Evolutionary conservation across 1,284 basidiomycete genomes (phyloP), one percentile per base, ranked within the genome.

Genomic region (Takashimella tepidaria): DNA sequence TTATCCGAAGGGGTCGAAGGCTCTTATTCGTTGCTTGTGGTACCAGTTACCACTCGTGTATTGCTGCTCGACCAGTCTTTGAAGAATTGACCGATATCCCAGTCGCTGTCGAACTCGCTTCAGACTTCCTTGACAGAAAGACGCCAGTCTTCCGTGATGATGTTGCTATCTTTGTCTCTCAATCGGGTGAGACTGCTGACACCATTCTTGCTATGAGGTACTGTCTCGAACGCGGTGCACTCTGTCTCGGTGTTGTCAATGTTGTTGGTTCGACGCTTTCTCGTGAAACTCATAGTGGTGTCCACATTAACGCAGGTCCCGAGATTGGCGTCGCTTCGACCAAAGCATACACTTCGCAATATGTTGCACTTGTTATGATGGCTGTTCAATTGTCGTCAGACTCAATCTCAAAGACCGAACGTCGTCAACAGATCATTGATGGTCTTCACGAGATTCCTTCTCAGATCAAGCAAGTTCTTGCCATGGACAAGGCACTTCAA

Each of bases 301-400:
- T 99, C 54, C 95, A 98, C 80, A 98, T 99, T 80, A 99, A 99
- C 73, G 95, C 96, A 67, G 95, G 95, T 44, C 95, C 95, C 58
- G 95, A 98, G 80, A 95, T 98, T 60, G 95, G 96, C 83, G 96
- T 99, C 59, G 96, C 96, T 5, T 98, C 93, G n/a, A 99, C 96
- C 61, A 99, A 99, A 85, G 96, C 96, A 3, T 99, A 99, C 80
- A 98, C 95, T 2, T 98, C 93, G 49, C 95, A 99, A 79, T 98
- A 98, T 81, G 93, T 98, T 64, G 96, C 95, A 3, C 83, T 98
- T 51, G 80, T 98, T 76, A 95, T 98, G 88, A 96, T 98, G 79
- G 96, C 96, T 13, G 83, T 98, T 40, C 93, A 98, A 77, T 82
- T 99, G 21, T 93, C 92, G 3, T 93, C 98, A 76, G 96, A 98